Evolutionary conservation across 805 yeast genomes (phyloP).

Genomic region (Metschnikowia kunwiensis): DNA sequence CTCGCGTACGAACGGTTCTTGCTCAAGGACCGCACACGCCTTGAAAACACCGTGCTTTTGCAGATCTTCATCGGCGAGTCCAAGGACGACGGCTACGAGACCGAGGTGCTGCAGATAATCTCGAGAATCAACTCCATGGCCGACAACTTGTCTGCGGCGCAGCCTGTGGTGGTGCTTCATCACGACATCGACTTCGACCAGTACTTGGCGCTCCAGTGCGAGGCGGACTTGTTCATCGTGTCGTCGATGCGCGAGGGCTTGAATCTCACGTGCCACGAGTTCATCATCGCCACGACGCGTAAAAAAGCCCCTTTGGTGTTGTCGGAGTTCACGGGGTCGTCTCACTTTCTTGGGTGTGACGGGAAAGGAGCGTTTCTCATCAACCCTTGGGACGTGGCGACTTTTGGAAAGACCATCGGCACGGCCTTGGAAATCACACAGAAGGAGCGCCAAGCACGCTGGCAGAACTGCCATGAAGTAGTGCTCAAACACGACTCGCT

Average conservation of each 20-base stretch:
- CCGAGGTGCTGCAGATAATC: constrained; percentile 71
- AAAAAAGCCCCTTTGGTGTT: constrained; percentile 78
- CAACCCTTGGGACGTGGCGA: constrained; percentile 86
- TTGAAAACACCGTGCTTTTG: constrained; percentile 68
- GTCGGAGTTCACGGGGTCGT: constrained; percentile 94
- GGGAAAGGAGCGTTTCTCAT: constrained; percentile 68
- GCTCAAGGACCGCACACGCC: constrained; percentile 64
- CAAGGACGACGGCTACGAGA: constrained; percentile 61
- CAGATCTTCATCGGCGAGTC: constrained; percentile 70
- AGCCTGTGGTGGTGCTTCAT: constrained; percentile 82
- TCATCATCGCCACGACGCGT: constrained; percentile 67
- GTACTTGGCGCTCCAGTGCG: constrained; percentile 78
- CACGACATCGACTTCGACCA: constrained; percentile 89
- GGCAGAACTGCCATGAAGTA: constrained; percentile 58
- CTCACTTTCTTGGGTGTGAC: constrained; percentile 56
- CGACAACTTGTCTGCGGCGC: constrained; percentile 65
- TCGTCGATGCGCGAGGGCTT: constrained; percentile 94
- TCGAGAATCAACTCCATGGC: constrained; percentile 81
- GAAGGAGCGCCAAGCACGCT: constrained; percentile 56
- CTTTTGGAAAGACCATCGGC: constrained; percentile 61
- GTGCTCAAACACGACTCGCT: constrained; percentile 67
- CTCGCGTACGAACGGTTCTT: constrained; percentile 82
- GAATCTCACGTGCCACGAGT: constrained; percentile 95
- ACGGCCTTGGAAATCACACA: constrained; percentile 61
- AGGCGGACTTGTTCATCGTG: constrained; percentile 85